phyloP scores from a whole-genome alignment of 495 filamentous ascomycete species.

The Aspergillus affinis region DNA sequence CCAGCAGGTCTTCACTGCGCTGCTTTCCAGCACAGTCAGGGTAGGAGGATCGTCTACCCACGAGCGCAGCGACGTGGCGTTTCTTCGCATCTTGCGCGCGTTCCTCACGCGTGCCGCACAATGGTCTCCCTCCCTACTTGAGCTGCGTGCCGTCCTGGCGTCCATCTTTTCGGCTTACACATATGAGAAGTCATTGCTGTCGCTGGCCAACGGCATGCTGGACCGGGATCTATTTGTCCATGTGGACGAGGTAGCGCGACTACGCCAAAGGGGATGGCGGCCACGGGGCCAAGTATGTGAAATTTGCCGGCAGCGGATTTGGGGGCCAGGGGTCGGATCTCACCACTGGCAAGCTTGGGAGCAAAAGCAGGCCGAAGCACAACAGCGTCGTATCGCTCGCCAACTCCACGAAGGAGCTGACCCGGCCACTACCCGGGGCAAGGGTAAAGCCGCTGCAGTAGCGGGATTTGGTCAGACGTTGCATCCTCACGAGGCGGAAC shows the following conservation, averaged over 20 bases:
- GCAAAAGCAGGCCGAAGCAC: conserved; percentile 51
- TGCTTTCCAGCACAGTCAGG: conserved; percentile 66
- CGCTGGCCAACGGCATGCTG: conserved; percentile 79
- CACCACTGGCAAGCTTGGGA: conserved; percentile 82
- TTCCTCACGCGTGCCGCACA: conserved; percentile 83
- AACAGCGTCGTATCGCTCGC: conserved; percentile 34
- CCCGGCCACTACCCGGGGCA: conserved; percentile 32
- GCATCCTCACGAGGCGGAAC: conserved; percentile 15
- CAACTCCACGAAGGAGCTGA: conserved; percentile 31
- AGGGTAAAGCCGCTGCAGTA: conserved; percentile 43
- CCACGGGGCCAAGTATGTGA: conserved; percentile 85
- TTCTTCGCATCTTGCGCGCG: conserved; percentile 83
- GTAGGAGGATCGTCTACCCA: conserved; percentile 32
- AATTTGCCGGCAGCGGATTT: conserved; percentile 75
- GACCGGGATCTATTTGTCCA: conserved; percentile 88
- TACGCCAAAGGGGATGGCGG: conserved; percentile 87
- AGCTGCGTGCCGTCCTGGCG: conserved; percentile 78
- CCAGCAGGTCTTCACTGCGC: conserved; percentile 85
- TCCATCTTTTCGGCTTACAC: conserved; percentile 94
- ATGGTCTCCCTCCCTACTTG: conserved; percentile 81
- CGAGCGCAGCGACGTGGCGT: conserved; percentile 63
- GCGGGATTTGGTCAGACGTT: conserved; percentile 20
- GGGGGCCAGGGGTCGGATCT: conserved; percentile 83
- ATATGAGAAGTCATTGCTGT: conserved; percentile 85
- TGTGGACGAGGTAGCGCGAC: conserved; percentile 69